phyloP scores from a whole-genome alignment of 2,329 filamentous ascomycete species.

The Periconia digitata region DNA sequence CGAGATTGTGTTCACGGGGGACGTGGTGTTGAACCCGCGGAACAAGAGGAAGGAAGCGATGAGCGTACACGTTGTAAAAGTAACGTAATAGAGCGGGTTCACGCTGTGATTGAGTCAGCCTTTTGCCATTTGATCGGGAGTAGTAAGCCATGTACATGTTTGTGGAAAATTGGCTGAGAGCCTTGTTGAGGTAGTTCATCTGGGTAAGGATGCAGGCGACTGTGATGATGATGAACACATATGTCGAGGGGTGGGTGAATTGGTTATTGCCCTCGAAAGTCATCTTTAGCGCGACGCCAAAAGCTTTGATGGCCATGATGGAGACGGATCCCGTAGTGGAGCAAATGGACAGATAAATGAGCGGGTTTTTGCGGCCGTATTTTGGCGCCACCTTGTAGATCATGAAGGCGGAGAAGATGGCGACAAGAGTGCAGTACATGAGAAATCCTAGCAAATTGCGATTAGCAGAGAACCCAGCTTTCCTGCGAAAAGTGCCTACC shows the following conservation, averaged over 20 bases:
- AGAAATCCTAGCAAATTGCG: constrained; percentile 70
- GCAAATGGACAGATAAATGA: constrained; percentile 97
- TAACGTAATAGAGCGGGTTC: constrained; percentile 96
- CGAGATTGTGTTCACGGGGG: constrained; percentile 88
- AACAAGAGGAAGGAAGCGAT: constrained; percentile 96
- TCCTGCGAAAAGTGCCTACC: constrained; percentile 57
- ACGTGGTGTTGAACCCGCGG: constrained; percentile 91
- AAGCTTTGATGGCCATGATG: constrained; percentile 99
- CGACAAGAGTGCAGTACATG: constrained; percentile 78
- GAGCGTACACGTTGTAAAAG: constrained; percentile 92
- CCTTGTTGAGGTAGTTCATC: constrained; percentile 99
- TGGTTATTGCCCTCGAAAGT: constrained; percentile 93
- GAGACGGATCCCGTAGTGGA: constrained; percentile 95
- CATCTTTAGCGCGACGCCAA: constrained; percentile 95
- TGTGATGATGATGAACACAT: constrained; percentile 94
- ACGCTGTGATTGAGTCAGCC: constrained; percentile 59
- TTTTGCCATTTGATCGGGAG: not conserved
- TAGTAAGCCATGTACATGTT: constrained; percentile 71
- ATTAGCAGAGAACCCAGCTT: not conserved
- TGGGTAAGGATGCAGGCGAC: constrained; percentile 93
- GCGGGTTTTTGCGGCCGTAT: constrained; percentile 91
- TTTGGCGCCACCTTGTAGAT: constrained; percentile 91
- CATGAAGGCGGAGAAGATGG: constrained; percentile 86
- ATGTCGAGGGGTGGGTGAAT: constrained; percentile 91
- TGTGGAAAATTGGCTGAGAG: constrained; percentile 91